phyloP scores from a whole-genome alignment of 2,329 filamentous ascomycete genomes.

The Fusarium graminum region DNA sequence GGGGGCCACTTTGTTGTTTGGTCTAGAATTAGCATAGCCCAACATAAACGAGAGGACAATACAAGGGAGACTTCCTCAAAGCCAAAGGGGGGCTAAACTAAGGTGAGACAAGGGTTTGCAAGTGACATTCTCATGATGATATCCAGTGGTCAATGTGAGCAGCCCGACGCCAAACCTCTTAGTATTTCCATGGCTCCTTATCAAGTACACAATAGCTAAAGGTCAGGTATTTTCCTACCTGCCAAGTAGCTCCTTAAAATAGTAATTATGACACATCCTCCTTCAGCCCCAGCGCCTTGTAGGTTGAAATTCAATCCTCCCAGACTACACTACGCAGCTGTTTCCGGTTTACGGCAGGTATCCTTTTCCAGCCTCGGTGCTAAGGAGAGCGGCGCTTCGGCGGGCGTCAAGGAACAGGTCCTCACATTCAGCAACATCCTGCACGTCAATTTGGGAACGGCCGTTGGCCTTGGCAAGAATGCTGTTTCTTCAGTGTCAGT shows the following conservation, averaged over 20 bases:
- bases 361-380: conserved; percentile 70
- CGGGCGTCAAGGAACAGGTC: conserved; percentile 86
- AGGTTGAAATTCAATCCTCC: conserved; percentile 26
- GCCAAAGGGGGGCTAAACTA: background rate
- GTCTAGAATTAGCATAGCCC: conserved; percentile 26
- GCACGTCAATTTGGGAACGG: conserved; percentile 79
- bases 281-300: conserved; percentile 42
- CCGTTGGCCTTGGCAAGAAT: conserved; percentile 91
- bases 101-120: conserved; percentile 26
- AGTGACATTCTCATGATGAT: conserved; percentile 38
- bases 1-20: conserved; percentile 38
- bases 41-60: conserved; percentile 28
- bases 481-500: conserved; percentile 61
- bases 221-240: conserved; percentile 41
- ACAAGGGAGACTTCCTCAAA: conserved; percentile 36
- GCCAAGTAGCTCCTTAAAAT: conserved; percentile 41
- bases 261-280: conserved; percentile 50
- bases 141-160: conserved; percentile 37
- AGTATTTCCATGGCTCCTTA: conserved; percentile 45
- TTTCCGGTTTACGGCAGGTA: conserved; percentile 69
- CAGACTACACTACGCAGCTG: conserved; percentile 9
- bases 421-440: conserved; percentile 84
- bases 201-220: conserved; percentile 45
- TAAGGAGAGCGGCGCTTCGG: conserved; percentile 79
- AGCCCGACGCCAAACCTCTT: conserved; percentile 48